Percentiles rank a stretch among this genome's conserved stretches.
Evolutionary conservation across 2,329 filamentous ascomycete genomes (phyloP).

Genomic region (Alternaria solani): DNA sequence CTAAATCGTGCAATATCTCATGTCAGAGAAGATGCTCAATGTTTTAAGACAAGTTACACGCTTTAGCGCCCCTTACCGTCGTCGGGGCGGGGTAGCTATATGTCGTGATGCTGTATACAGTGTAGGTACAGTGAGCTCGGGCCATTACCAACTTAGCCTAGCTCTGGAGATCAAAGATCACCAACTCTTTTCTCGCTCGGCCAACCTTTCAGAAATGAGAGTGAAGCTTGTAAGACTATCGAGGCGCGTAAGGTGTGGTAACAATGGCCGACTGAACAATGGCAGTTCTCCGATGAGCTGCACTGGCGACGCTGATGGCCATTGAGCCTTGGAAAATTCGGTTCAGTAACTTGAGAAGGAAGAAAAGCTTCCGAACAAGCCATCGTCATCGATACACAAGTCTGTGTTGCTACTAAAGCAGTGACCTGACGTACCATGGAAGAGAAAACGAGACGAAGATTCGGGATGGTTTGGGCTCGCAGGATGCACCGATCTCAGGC

Average conservation of each 20-base stretch:
- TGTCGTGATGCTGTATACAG: not conserved
- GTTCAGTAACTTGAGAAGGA: not conserved
- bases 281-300: not conserved
- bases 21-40: not conserved
- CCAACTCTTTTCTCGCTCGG: not conserved
- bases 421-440: not conserved
- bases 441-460: not conserved
- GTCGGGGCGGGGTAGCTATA: not conserved
- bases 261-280: not conserved
- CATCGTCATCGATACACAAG: not conserved
- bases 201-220: not conserved
- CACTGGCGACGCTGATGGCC: not conserved
- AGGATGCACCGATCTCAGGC: too few species aligned
- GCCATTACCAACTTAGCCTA: not conserved
- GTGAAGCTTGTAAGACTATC: too few species aligned
- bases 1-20: not conserved
- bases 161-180: not conserved
- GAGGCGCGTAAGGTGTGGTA: not conserved
- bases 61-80: not conserved
- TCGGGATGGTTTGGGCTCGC: not conserved
- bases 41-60: not conserved
- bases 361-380: not conserved
- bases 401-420: constrained; percentile 4
- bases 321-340: not conserved
- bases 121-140: too few species aligned